Evolutionary conservation across 768 basidiomycete genomes (phyloP).

Genomic region (Boletus reticuloceps): DNA sequence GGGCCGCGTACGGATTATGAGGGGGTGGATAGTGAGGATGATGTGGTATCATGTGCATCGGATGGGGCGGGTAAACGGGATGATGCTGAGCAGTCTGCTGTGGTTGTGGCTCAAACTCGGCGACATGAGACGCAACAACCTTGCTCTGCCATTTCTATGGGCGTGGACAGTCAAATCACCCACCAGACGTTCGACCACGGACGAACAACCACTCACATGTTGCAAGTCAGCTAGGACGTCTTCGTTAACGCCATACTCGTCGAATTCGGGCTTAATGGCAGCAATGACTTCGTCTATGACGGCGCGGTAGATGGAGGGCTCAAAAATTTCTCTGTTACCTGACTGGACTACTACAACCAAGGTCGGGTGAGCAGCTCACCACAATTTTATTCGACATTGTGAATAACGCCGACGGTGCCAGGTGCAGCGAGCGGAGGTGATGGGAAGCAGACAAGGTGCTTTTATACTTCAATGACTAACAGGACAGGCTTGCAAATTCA

Average conservation of each 20-base stretch:
- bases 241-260: slow-evolving; percentile 92
- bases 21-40: slow-evolving; percentile 54
- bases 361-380: slow-evolving; percentile 80
- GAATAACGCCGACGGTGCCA: slow-evolving; percentile 29
- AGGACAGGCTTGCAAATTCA: slow-evolving; percentile 39
- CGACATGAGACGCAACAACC: slow-evolving; percentile 90
- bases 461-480: slow-evolving; percentile 40
- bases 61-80: slow-evolving; percentile 57
- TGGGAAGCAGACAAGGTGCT: slow-evolving; percentile 33
- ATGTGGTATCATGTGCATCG: slow-evolving; percentile 56
- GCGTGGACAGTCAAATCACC: slow-evolving; percentile 6
- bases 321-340: slow-evolving; percentile 55
- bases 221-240: slow-evolving; percentile 88
- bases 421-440: slow-evolving; percentile 32
- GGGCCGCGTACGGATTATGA: slow-evolving; percentile 50
- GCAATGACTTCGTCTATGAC: slow-evolving; percentile 97
- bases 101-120: slow-evolving; percentile 76
- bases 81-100: slow-evolving; percentile 47
- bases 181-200: slow-evolving; percentile 3
- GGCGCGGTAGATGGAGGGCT: slow-evolving; percentile 87
- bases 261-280: slow-evolving; percentile 89
- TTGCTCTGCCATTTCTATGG: slow-evolving; percentile 94
- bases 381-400: slow-evolving; percentile 97
- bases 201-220: slow-evolving; percentile 56
- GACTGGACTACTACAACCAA: slow-evolving; percentile 53